These are phyloP conservation scores for Daldinia eschscholtzii DNA, from an alignment of 2,329 filamentous ascomycete genomes.

Conservation along the genomic window DNA sequence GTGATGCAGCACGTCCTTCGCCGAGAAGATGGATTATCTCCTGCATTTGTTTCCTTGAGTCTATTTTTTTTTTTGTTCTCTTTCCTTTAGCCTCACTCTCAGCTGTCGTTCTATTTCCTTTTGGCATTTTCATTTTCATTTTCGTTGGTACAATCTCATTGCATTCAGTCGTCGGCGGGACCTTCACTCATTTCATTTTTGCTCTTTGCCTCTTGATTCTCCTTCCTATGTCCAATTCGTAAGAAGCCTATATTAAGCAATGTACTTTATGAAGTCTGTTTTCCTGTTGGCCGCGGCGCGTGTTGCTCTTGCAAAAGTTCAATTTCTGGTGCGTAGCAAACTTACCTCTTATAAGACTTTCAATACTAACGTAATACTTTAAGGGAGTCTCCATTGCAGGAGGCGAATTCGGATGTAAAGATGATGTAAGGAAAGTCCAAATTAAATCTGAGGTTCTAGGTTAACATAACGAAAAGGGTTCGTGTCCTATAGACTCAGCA, in stretches of 20 bases:
- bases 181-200: conserved; percentile 26
- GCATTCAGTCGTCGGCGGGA: conserved; percentile 33
- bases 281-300: conserved; percentile 42
- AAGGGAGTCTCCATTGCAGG: conserved; percentile 61
- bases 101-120: conserved; percentile 17
- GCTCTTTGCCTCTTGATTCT: conserved; percentile 21
- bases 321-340: conserved; percentile 47
- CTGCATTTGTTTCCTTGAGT: conserved; percentile 20
- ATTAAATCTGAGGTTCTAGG: background rate
- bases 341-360: background rate
- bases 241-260: conserved; percentile 44
- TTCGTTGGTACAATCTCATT: conserved; percentile 2
- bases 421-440: conserved; percentile 54
- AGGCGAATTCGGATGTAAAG: conserved; percentile 63
- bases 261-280: conserved; percentile 45
- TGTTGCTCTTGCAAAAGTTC: conserved; percentile 47
- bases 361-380: conserved; percentile 24
- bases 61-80: conserved; percentile 20
- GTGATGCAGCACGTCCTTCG: conserved; percentile 23
- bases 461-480: conserved; percentile 51
- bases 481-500: conserved; percentile 54
- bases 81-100: conserved; percentile 37
- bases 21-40: conserved; percentile 28
- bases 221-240: conserved; percentile 29
- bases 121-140: conserved; percentile 11